phyloP scores from a whole-genome alignment of 768 basidiomycete genomes.

The Panaeolus cyanescens region DNA sequence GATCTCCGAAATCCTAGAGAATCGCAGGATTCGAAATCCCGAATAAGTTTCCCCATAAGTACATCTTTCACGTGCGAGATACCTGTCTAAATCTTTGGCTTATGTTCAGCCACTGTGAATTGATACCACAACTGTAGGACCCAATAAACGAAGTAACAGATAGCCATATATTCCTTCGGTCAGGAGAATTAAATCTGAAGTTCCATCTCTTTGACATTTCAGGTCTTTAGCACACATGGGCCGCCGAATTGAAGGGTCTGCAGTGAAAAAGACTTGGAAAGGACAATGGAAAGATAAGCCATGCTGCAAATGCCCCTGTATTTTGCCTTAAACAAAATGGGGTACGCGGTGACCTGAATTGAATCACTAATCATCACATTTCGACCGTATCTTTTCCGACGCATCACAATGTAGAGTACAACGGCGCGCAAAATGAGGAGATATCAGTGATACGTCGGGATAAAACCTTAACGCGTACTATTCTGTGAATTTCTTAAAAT shows the following conservation, averaged over 20 bases:
- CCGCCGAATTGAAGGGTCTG: background rate
- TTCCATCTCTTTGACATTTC: no score
- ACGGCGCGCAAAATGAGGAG: background rate
- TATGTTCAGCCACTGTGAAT: background rate
- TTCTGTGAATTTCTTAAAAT: background rate
- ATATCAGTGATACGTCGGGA: constrained; percentile 18
- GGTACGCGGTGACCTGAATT: background rate
- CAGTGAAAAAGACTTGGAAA: no score
- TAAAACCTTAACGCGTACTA: constrained; percentile 1
- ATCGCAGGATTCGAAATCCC: background rate
- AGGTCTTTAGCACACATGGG: background rate
- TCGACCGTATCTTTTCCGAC: background rate
- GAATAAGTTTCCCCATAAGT: background rate
- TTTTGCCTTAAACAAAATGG: background rate
- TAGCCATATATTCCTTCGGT: no score
- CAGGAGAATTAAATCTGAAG: no score
- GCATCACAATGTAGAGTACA: background rate
- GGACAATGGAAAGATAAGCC: background rate
- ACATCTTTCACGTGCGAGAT: background rate
- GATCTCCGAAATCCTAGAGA: background rate
- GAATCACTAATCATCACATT: background rate
- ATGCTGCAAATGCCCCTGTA: background rate
- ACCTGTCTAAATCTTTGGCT: background rate
- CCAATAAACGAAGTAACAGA: no score
- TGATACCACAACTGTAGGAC: no score